Evolutionary conservation across 2,329 filamentous ascomycete genomes (phyloP), one percentile per base, ranked within the genome.

Genomic region (Penicillium frequentans): DNA sequence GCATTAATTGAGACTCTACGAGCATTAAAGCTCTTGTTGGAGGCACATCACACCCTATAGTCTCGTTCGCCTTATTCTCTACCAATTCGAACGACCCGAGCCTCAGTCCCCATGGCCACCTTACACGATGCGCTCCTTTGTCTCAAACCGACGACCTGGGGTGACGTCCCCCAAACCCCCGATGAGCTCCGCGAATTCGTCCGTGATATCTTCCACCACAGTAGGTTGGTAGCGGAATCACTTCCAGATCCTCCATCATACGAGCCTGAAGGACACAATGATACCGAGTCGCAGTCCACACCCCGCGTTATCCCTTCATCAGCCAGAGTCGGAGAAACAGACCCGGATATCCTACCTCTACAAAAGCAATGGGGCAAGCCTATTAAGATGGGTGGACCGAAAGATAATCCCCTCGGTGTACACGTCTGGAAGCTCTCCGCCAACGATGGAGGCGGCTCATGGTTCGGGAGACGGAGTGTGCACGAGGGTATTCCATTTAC

Each of bases 381-480:
- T 43, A 77, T 93, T 74, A 75, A 73, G 44, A 58, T 73, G 49
- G 75, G 91, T 54, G 85, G 82, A 43, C 75, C 84, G 3, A 86
- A 82, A 64, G 88, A 93, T 21, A 95, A 96, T 68, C 90, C 91
- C 0, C 79, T 91, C 9, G 86, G 83, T 0, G 87, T 97, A 60
- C 82, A 81, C 54, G 86, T 97, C 24, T 96, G 90, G 77, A 96
- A 96, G 73, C 82, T 95, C 58, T 78, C 82, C 0, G 85, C 88
- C 2, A 88, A 90, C 66, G 93, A 98, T 73, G 87, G 91, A 37
- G 88, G 88, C 62, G 93, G 93, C 2, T 82, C 90, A 8, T 98
- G 93, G 93, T 98, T 97, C 74, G 91, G 91, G 24, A 81, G 93
- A 54, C 81, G 89, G 49, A 96, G 91, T 70, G 81, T 96, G 21